Conservation (phyloP, 805 yeast genomes). For the Teunomyces atbi region DNA sequence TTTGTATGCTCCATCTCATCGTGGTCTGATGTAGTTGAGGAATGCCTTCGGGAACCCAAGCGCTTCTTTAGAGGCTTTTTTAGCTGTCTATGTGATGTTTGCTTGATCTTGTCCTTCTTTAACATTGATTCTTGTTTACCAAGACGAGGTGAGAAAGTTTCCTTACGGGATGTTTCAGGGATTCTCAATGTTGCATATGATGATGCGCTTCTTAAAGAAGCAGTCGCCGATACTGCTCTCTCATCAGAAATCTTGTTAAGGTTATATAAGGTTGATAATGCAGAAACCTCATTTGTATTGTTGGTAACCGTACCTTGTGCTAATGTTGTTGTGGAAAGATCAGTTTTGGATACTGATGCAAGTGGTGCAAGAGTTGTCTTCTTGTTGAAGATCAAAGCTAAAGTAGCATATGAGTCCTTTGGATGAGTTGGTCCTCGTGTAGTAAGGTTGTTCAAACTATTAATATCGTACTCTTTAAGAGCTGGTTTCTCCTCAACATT, state of each 20-base stretch:
- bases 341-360: conserved; percentile 19
- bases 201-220: conserved; percentile 7
- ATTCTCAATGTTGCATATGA: conserved; percentile 2
- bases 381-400: conserved; percentile 26
- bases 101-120: not conserved
- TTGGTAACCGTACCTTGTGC: conserved; percentile 39
- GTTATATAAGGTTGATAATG: conserved; percentile 37
- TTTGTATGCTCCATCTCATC: not conserved
- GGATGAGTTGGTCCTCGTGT: conserved; percentile 15
- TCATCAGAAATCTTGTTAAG: conserved; percentile 31
- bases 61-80: not conserved
- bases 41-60: not conserved
- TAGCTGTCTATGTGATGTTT: not conserved
- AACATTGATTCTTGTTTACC: conserved; percentile 1
- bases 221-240: conserved; percentile 4
- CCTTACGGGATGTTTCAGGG: not conserved
- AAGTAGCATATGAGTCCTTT: conserved; percentile 21
- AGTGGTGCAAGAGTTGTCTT: conserved; percentile 12
- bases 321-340: conserved; percentile 31
- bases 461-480: not conserved
- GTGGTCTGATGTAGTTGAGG: not conserved
- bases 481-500: conserved; percentile 1
- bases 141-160: not conserved
- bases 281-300: conserved; percentile 28
- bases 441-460: not conserved